Evolutionary conservation across 352 stramenopile genomes (phyloP), one percentile per base, ranked within the genome.

Genomic region (Globisporangium cylindrosporum): DNA sequence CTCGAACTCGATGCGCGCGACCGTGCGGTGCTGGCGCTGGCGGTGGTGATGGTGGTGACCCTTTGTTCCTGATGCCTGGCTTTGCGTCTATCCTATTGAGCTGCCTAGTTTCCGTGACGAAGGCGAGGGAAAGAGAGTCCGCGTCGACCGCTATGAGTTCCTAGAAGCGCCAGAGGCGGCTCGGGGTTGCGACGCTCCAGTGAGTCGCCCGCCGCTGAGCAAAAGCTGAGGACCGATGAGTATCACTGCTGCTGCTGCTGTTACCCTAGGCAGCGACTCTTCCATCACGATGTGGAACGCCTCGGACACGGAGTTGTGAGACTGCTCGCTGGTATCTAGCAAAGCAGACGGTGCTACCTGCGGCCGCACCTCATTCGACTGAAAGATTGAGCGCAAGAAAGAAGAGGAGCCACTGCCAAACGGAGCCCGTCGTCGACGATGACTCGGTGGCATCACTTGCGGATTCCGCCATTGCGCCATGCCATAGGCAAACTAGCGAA

Each of bases 1-100:
- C 54, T 69, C 67, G 12, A 79, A 53, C 46, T 79, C 70, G 5
- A 68, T 64, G 25, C 57, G 56, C 6, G 67, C 62, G 36, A 71
- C 54, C 3, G 59, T 69, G 32, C 49, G 34, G 20, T 18, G 61
- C 48, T 8, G 49, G 1, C 7, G 12, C 4, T 49, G 49, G 9
- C 34, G 10, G 38, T 46, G 38, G 38, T 46, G 38, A 46, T 56
- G 38, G 38, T 46, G 38, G 38, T 46, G 38, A 0, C 38, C 12
- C 38, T 46, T 46, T 18, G 10, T 22, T 56, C 22, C 49, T 20
- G 15, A 1, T 55, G 15, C 3, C n/a, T 55, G 20, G n/a, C 7
- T 24, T 20, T 55, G 48, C 10, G n/a, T 15, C 48, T 41, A 14
- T 20, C 20, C 20, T 7, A 25, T 54, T 12, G 61, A 38, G 14